A percentile compares a stretch with the other conserved stretches of the same genome.
Evolutionary conservation across 2,329 filamentous ascomycete species (phyloP).

Genomic region (Hymenoscyphus infarciens): DNA sequence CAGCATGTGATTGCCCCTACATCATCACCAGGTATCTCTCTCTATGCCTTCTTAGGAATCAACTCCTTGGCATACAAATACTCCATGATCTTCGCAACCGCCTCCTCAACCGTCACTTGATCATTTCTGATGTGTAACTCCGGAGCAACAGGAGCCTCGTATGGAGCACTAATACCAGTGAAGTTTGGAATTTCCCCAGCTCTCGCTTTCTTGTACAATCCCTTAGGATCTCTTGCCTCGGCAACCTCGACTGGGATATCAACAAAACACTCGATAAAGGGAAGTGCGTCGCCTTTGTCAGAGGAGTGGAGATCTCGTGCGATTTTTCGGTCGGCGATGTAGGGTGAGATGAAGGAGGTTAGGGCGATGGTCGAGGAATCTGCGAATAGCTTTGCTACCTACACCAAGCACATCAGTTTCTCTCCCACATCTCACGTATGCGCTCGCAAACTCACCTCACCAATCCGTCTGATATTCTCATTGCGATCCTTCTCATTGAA

Average conservation of each 20-base stretch:
- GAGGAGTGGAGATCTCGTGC: slow-evolving; percentile 77
- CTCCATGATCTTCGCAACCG: slow-evolving; percentile 76
- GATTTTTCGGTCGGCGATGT: slow-evolving; percentile 77
- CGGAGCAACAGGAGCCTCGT: slow-evolving; percentile 80
- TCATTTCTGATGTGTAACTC: slow-evolving; percentile 87
- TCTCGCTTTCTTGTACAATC: slow-evolving; percentile 93
- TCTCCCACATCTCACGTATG: neutral
- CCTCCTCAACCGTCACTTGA: slow-evolving; percentile 81
- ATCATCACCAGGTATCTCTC: neutral
- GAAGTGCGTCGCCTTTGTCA: slow-evolving; percentile 59
- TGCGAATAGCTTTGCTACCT: slow-evolving; percentile 94
- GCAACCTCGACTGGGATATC: slow-evolving; percentile 89
- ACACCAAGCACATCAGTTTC: neutral
- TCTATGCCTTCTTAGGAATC: slow-evolving; percentile 34
- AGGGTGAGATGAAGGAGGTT: slow-evolving; percentile 96
- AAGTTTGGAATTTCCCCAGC: slow-evolving; percentile 96
- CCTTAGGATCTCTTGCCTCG: slow-evolving; percentile 95
- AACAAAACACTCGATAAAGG: slow-evolving; percentile 91
- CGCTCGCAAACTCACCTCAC: slow-evolving; percentile 53
- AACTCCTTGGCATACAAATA: slow-evolving; percentile 72
- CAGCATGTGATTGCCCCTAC: neutral
- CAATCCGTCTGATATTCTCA: slow-evolving; percentile 96
- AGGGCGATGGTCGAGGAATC: slow-evolving; percentile 84
- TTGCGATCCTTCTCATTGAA: slow-evolving; percentile 91
- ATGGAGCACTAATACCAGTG: slow-evolving; percentile 91